Evolutionary conservation across 768 basidiomycete genomes (phyloP).

Genomic region (Leccinellum rugosiceps): DNA sequence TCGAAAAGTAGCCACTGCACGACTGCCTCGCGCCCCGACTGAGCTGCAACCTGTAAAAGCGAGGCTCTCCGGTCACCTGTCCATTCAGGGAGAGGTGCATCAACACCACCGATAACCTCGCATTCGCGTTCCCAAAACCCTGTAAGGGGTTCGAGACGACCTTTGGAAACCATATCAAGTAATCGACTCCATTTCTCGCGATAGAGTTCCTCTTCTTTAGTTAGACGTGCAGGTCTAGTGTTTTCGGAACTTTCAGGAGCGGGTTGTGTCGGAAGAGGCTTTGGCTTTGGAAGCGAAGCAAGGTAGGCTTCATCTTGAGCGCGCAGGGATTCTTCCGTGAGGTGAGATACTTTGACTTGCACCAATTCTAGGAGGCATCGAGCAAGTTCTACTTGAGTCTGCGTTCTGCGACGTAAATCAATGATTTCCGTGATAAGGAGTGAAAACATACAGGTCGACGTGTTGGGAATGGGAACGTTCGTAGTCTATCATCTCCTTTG

Average conservation of each 20-base stretch:
- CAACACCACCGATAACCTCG: conserved; percentile 51
- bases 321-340: conserved; percentile 80
- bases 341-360: conserved; percentile 77
- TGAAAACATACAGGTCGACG: conserved; percentile 72
- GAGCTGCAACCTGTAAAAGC: conserved; percentile 74
- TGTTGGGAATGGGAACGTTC: conserved; percentile 95
- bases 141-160: conserved; percentile 75
- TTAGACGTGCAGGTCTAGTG: conserved; percentile 55
- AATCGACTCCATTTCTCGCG: conserved; percentile 82
- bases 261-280: conserved; percentile 42
- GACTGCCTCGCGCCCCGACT: conserved; percentile 72
- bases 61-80: conserved; percentile 46
- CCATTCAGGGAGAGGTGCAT: conserved; percentile 70
- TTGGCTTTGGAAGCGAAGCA: conserved; percentile 84
- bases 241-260: conserved; percentile 39
- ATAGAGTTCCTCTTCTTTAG: conserved; percentile 74
- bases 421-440: neutral
- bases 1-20: conserved; percentile 77
- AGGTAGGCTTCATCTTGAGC: conserved; percentile 88
- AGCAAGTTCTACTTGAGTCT: conserved; percentile 89
- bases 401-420: conserved; percentile 1
- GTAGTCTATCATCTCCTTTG: conserved; percentile 79
- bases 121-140: conserved; percentile 78
- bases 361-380: conserved; percentile 88
- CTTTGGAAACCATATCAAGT: conserved; percentile 89